phyloP scores from a whole-genome alignment of 441 rosid species.

The Melastoma candidum region DNA sequence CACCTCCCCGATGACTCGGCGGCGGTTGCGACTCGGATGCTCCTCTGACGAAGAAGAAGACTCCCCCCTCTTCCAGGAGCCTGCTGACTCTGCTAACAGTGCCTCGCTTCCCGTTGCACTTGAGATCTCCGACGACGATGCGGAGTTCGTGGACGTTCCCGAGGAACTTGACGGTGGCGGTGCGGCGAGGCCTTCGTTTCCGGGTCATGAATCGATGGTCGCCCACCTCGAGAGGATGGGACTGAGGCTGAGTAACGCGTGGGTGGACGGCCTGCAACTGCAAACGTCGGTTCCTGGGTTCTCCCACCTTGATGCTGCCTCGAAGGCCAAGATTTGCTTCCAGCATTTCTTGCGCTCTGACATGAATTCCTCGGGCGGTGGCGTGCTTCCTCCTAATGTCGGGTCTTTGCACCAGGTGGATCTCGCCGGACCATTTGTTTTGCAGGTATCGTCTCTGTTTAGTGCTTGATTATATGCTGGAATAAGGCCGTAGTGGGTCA shows the following conservation, averaged over 20 bases:
- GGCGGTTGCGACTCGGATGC: conserved; percentile 45
- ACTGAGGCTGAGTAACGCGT: conserved; percentile 48
- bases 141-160: conserved; percentile 42
- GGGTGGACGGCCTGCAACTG: conserved; percentile 52
- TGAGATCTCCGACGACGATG: conserved; percentile 37
- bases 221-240: conserved; percentile 47
- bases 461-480: neutral
- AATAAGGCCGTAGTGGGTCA: too few species aligned
- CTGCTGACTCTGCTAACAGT: conserved; percentile 18
- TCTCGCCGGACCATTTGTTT: conserved; percentile 82
- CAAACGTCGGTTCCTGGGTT: conserved; percentile 37
- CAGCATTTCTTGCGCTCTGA: conserved; percentile 68
- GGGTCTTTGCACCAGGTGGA: conserved; percentile 60
- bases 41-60: conserved; percentile 52
- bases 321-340: conserved; percentile 68
- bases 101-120: conserved; percentile 18
- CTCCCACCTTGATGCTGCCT: conserved; percentile 29
- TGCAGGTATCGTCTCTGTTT: conserved; percentile 39
- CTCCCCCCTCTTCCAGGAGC: conserved; percentile 11
- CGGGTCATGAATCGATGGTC: conserved; percentile 16
- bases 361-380: conserved; percentile 68
- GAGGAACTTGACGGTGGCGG: conserved; percentile 18
- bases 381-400: conserved; percentile 63
- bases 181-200: too few species aligned
- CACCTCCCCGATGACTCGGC: conserved; percentile 32